These are phyloP conservation scores for Fonsecaea pugnacius DNA, from an alignment of 2,329 filamentous ascomycete genomes.

Conservation along the genomic window DNA sequence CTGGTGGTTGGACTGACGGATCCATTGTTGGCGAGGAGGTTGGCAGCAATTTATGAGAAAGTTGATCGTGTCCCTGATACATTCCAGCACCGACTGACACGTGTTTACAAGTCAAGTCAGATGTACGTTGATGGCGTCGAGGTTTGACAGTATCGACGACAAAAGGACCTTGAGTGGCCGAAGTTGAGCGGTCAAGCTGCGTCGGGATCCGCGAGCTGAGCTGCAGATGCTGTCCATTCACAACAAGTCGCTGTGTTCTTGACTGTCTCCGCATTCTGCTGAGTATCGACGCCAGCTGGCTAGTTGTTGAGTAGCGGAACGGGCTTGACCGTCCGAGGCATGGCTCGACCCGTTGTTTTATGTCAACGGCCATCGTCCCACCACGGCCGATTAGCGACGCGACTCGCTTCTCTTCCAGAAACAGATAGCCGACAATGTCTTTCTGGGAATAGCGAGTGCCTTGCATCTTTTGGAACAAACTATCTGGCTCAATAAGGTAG, in stretches of 20 bases:
- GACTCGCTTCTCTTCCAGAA: background rate
- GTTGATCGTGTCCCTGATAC: background rate
- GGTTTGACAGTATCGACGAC: background rate
- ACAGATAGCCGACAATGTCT: background rate
- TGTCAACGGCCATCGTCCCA: background rate
- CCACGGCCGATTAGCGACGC: background rate
- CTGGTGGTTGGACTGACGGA: background rate
- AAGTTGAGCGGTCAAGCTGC: slow-evolving; percentile 3
- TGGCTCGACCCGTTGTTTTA: background rate
- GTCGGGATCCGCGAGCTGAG: slow-evolving; percentile 14
- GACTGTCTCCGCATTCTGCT: slow-evolving; percentile 1
- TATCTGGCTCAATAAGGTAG: background rate
- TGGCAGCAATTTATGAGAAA: background rate
- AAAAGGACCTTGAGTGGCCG: background rate
- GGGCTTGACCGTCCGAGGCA: background rate
- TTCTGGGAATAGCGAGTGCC: background rate
- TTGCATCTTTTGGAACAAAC: background rate
- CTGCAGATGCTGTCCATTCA: background rate
- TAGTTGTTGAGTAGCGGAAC: background rate
- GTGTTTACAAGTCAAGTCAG: background rate
- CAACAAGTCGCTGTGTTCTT: background rate
- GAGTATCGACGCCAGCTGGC: background rate
- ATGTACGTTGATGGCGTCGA: background rate
- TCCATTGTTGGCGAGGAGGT: slow-evolving; percentile 1
- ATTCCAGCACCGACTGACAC: background rate